These are phyloP conservation scores for Aureobasidium melanogenum DNA, from an alignment of 2,329 filamentous ascomycete genomes.

Conservation along the genomic window DNA sequence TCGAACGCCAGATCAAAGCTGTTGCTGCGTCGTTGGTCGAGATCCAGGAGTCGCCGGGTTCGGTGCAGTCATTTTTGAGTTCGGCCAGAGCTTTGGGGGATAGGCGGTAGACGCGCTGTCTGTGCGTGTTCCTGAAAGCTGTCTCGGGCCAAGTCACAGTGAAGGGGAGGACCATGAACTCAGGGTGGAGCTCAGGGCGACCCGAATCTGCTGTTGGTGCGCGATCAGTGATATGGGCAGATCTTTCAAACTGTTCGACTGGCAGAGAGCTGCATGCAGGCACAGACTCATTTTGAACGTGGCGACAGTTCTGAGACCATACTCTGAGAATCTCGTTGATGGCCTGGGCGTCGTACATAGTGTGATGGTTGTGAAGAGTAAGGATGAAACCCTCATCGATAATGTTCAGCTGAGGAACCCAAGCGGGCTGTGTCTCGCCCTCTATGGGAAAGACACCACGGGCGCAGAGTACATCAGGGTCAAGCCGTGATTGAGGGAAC, in stretches of 20 bases:
- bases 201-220: neutral
- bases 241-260: neutral
- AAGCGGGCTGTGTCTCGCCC: neutral
- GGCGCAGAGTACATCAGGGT: neutral
- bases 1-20: neutral
- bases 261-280: neutral
- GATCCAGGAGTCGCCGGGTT: neutral
- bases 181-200: neutral
- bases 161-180: neutral
- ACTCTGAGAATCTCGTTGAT: conserved; percentile 5
- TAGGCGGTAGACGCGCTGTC: neutral
- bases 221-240: neutral
- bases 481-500: neutral
- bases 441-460: neutral
- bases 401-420: neutral
- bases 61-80: conserved; percentile 1
- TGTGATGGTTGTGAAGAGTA: neutral
- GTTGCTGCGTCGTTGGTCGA: neutral
- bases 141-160: neutral
- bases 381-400: neutral
- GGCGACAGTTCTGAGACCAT: neutral
- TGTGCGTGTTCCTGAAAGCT: neutral
- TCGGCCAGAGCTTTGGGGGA: neutral
- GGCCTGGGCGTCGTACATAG: neutral
- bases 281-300: neutral